Evolutionary conservation across 345 rosid species (phyloP), one percentile per base, ranked within the genome.

Genomic region (Geranium rotundifolium): DNA sequence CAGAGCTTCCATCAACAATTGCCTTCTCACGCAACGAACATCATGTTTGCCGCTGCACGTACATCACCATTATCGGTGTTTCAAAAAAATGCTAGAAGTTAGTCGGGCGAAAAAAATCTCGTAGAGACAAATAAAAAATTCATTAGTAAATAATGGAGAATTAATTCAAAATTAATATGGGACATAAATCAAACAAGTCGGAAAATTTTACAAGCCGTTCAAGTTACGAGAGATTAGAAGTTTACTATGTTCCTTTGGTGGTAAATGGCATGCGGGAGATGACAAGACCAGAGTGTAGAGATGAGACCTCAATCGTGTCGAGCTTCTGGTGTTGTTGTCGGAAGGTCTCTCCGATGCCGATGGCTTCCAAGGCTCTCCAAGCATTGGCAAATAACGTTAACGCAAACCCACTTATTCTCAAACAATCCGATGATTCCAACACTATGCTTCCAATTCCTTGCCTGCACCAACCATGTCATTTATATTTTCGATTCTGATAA

Each of bases 321-420:
- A 86, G 65, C 17, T 41, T 63, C n/a, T 16, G 18, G 65, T 85
- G 89, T 29, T 68, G 76, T 49, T 56, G 57, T 15, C 87, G 89
- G 55, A 87, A 60, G 19, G 68, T 64, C 19, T 83, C 66, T 27
- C 79, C 81, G 4, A 85, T 62, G 56, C 85, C 87, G 29, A 82
- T 30, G 64, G 79, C 89, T 63, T 83, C 95, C 71, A 87, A 69
- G 54, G 88, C 87, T 65, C 71, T 84, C 95, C 90, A 85, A 56
- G 83, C 92, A 59, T 85, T 88, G 52, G 73, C 57, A 85, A 82
- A 90, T 15, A 67, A 60, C 0, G 69, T 19, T 2, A 87, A 37
- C 0, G 86, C 86, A 62, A 82, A 88, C 14, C 93, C 93, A 4
- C 80, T 63, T 27, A 56, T 68, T 66, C 93, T 80, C 64, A 90